Evolutionary conservation across 1,284 basidiomycete genomes (phyloP), one percentile per base, ranked within the genome.

Genomic region (Malassezia brasiliensis): DNA sequence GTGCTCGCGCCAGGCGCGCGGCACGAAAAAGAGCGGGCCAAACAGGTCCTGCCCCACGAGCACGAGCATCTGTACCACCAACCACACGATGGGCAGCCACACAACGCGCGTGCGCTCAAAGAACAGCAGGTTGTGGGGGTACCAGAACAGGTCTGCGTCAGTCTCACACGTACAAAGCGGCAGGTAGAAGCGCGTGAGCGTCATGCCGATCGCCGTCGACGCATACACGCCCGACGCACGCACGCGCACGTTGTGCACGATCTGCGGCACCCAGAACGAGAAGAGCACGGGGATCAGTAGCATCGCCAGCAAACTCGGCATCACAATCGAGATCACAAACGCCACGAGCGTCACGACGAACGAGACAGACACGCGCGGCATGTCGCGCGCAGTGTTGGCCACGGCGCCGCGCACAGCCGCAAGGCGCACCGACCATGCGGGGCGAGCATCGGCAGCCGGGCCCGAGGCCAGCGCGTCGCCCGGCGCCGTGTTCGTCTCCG

Each of bases 161-260:
- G 38, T 10, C 17, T 10, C 42, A 45, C 6, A 30, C 46, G 32
- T 31, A 60, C 58, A 63, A 37, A 75, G 25, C 5, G 75, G 75
- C n/a, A 75, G 49, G 38, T 66, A 60, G 17, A 75, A 59, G 19
- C 74, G 61, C 15, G 63, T 62, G 25, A 67, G 10, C n/a, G 72
- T 70, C 17, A 67, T 70, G 10, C 67, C 71, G 14, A 74, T 9
- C 37, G 75, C 61, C 32, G 68, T 75, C 46, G 64, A 58, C 30
- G 60, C 49, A 12, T 56, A 39, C 14, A 75, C 5, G 61, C 62
- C 56, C 61, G 55, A 5, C 64, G 58, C 6, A 58, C 61, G 15
- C 32, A 66, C 56, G 30, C 59, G 49, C 4, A 65, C 59, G 40
- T 74, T 76, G 36, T 63, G 54, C 9, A 65, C 40, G 55, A 76